Percentiles rank a stretch among this genome's conserved stretches.
Conservation (phyloP, 805 yeast species). For the Candida ortonii region DNA sequence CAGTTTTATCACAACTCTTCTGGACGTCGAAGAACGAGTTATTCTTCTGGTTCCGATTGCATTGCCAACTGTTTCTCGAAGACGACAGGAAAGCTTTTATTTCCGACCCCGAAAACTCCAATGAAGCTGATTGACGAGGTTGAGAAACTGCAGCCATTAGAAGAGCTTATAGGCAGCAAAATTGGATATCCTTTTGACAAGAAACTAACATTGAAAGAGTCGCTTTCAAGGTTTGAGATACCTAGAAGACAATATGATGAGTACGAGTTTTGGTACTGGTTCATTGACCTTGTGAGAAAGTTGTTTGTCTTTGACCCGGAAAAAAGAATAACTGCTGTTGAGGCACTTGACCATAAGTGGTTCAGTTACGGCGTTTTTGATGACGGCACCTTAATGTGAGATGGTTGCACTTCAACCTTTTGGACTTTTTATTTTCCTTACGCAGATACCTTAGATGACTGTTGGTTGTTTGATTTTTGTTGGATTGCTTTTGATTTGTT, state of each 20-base stretch:
- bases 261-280: conserved; percentile 80
- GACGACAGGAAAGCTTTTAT: conserved; percentile 29
- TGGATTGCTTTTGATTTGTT: conserved; percentile 1
- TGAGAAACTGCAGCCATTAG: conserved; percentile 28
- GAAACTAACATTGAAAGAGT: conserved; percentile 24
- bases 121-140: conserved; percentile 37
- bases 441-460: neutral
- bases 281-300: conserved; percentile 50
- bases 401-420: neutral
- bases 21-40: conserved; percentile 17
- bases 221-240: conserved; percentile 22
- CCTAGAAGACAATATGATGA: conserved; percentile 51
- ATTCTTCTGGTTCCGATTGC: conserved; percentile 15
- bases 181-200: conserved; percentile 30
- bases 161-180: conserved; percentile 28
- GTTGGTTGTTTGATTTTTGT: conserved; percentile 2
- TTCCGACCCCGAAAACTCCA: conserved; percentile 37
- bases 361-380: conserved; percentile 60
- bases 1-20: conserved; percentile 20
- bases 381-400: conserved; percentile 42
- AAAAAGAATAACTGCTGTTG: conserved; percentile 50
- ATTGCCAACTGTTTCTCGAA: conserved; percentile 32
- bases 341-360: conserved; percentile 69
- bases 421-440: neutral
- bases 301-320: conserved; percentile 50